Conservation (phyloP, 495 filamentous ascomycete species). For the Xylaria telfairii region DNA sequence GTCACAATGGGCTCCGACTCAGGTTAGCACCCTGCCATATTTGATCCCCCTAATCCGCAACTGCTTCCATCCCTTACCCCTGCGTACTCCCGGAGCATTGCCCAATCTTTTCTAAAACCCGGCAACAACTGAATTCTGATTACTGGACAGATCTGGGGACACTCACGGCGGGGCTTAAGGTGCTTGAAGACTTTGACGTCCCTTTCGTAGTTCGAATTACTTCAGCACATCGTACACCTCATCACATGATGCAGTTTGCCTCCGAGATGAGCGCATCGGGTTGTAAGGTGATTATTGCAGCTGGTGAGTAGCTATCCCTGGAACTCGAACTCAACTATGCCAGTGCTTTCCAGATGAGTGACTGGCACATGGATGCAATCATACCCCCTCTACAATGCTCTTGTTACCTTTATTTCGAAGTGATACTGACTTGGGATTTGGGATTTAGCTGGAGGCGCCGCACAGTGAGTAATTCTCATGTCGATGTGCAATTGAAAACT, state of each 20-base stretch:
- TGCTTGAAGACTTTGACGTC: constrained; percentile 77
- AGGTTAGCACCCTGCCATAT: constrained; percentile 12
- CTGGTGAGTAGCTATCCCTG: constrained; percentile 43
- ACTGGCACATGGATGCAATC: not conserved
- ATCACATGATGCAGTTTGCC: constrained; percentile 80
- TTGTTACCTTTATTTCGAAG: not conserved
- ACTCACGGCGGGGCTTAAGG: constrained; percentile 74
- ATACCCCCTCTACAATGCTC: not conserved
- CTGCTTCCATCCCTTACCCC: not conserved
- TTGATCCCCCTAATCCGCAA: not conserved
- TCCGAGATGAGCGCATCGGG: constrained; percentile 68
- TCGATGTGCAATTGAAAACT: not conserved
- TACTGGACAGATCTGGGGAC: constrained; percentile 70
- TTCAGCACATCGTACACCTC: constrained; percentile 90
- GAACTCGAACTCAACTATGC: not conserved
- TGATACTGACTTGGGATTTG: constrained; percentile 7
- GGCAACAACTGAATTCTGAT: not conserved
- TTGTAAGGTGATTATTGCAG: constrained; percentile 91
- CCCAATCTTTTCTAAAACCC: not conserved
- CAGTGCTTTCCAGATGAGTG: not conserved
- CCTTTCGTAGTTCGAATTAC: constrained; percentile 82
- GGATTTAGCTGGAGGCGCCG: constrained; percentile 25
- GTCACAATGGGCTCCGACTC: constrained; percentile 97
- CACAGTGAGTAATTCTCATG: constrained; percentile 20
- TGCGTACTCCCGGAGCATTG: not conserved